These are phyloP conservation scores for Lanmaoa pseudosensibilis DNA, from an alignment of 768 basidiomycete species.

Conservation along the genomic window DNA sequence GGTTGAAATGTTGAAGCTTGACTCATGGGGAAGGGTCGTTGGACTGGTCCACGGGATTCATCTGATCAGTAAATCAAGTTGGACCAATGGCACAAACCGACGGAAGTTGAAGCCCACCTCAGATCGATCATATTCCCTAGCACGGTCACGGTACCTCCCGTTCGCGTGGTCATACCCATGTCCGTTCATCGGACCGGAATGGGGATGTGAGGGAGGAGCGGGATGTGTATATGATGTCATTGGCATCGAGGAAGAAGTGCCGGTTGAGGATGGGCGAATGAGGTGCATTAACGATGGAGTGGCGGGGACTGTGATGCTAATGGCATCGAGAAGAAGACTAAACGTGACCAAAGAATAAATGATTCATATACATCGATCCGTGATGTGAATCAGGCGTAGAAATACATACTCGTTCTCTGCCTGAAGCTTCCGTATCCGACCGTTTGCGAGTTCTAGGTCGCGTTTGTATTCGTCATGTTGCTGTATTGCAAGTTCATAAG, in stretches of 20 bases:
- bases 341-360: background rate
- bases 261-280: constrained; percentile 28
- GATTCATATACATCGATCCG: background rate
- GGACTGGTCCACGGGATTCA: constrained; percentile 18
- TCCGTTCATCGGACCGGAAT: constrained; percentile 23
- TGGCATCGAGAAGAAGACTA: constrained; percentile 35
- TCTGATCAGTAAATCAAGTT: background rate
- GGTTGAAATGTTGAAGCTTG: constrained; percentile 22
- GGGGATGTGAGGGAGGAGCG: constrained; percentile 8
- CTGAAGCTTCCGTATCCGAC: constrained; percentile 30
- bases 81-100: background rate
- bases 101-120: constrained; percentile 11
- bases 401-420: constrained; percentile 34
- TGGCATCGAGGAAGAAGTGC: constrained; percentile 18
- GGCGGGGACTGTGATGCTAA: constrained; percentile 33
- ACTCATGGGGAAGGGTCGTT: constrained; percentile 23
- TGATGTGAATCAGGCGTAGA: background rate
- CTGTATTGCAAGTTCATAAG: constrained; percentile 2
- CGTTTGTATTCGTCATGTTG: constrained; percentile 27
- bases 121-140: constrained; percentile 25
- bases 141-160: constrained; percentile 28
- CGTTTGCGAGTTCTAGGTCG: constrained; percentile 29
- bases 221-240: constrained; percentile 19
- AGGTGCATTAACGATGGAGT: constrained; percentile 35
- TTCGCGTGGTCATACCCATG: constrained; percentile 26